Percentiles rank a stretch among this genome's conserved stretches.
Conservation (phyloP, 352 stramenopile species). For the Paralagenidium karlingii region DNA sequence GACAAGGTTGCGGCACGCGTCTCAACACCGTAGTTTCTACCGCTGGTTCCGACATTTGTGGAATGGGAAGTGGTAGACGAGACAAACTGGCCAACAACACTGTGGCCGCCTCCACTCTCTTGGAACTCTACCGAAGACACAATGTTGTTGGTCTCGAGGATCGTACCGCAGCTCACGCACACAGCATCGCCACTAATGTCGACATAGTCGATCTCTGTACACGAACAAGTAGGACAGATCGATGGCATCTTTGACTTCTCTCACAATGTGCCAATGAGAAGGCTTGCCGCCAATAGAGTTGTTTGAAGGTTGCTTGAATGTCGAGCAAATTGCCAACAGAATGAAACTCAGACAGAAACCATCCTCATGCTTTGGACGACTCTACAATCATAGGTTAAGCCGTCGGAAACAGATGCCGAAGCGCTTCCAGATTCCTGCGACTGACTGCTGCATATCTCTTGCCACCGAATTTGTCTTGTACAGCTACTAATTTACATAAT, state of each 20-base stretch:
- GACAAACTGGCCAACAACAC: slow-evolving; percentile 95
- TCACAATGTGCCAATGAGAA: too few relatives aligned
- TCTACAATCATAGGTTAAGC: too few relatives aligned
- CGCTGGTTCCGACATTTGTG: slow-evolving; percentile 61
- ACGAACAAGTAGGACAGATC: slow-evolving; percentile 92
- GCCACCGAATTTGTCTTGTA: slow-evolving; percentile 7
- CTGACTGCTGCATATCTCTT: too few relatives aligned
- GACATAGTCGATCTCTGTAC: slow-evolving; percentile 90
- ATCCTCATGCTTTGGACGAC: too few relatives aligned
- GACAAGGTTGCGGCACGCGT: slow-evolving; percentile 93
- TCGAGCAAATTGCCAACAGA: too few relatives aligned
- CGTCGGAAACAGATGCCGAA: too few relatives aligned
- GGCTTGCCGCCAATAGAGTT: too few relatives aligned
- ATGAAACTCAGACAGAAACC: too few relatives aligned
- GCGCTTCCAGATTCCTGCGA: too few relatives aligned
- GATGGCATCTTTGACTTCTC: slow-evolving; percentile 5
- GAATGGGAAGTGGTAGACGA: slow-evolving; percentile 87
- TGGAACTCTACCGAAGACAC: slow-evolving; percentile 96
- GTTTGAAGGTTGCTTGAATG: too few relatives aligned
- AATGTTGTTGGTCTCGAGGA: slow-evolving; percentile 97
- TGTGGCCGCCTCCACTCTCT: slow-evolving; percentile 84
- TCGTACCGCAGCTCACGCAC: slow-evolving; percentile 82
- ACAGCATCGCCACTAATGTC: slow-evolving; percentile 83
- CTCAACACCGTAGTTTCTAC: slow-evolving; percentile 89
- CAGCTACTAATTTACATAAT: slow-evolving; percentile 4